phyloP scores from a whole-genome alignment of 2,329 filamentous ascomycete genomes.

The Talaromyces rugulosus region DNA sequence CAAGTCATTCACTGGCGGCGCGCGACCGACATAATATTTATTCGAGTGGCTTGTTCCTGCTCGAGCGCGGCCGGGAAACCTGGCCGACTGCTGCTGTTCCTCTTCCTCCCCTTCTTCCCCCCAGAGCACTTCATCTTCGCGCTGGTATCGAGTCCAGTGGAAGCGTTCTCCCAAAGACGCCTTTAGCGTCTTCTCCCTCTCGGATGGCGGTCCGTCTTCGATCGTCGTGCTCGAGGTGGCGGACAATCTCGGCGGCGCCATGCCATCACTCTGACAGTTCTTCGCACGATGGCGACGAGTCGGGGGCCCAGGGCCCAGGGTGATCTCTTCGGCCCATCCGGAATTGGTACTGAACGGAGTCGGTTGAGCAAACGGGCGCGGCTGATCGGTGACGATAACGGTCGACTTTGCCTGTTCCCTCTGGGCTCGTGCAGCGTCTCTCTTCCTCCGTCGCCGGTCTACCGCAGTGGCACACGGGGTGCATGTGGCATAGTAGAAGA shows the following conservation, averaged over 20 bases:
- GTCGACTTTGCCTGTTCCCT: conserved; percentile 62
- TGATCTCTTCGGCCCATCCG: conserved; percentile 84
- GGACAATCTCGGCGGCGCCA: conserved; percentile 24
- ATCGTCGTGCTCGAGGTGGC: conserved; percentile 24
- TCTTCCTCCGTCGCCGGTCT: conserved; percentile 65
- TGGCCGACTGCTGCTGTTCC: conserved; percentile 46
- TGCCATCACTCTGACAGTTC: conserved; percentile 58
- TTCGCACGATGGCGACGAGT: conserved; percentile 56
- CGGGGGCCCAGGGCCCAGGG: conserved; percentile 69
- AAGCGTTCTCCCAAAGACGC: conserved; percentile 54
- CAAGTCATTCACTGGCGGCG: conserved; percentile 78
- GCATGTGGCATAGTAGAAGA: conserved; percentile 48
- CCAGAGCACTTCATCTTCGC: conserved; percentile 86
- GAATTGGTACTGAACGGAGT: conserved; percentile 78
- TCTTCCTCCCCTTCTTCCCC: conserved; percentile 60
- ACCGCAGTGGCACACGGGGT: conserved; percentile 64
- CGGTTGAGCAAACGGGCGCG: conserved; percentile 71
- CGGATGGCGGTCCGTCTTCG: conserved; percentile 27
- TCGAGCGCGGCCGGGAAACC: conserved; percentile 39
- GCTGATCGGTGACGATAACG: conserved; percentile 58
- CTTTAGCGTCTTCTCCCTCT: conserved; percentile 44
- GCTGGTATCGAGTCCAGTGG: conserved; percentile 76
- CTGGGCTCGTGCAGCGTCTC: conserved; percentile 65
- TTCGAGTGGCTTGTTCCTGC: conserved; percentile 34
- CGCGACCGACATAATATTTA: conserved; percentile 58